Conservation (phyloP, 208 protist species). For the Leishmania guyanensis region DNA sequence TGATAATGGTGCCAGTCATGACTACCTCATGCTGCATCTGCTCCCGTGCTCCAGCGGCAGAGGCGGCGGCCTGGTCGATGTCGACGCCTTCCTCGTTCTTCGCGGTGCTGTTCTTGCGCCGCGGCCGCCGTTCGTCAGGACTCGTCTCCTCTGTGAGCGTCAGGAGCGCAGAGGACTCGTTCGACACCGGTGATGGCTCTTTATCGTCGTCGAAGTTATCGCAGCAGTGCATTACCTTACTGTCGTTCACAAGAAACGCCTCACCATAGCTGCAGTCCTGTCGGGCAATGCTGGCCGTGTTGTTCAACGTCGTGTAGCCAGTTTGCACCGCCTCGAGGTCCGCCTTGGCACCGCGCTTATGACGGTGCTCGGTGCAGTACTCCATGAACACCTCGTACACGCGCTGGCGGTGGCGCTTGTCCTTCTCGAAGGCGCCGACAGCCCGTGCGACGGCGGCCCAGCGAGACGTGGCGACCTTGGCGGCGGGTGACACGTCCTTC, state of each 20-base stretch:
- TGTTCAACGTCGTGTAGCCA: background rate
- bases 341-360: slow-evolving; percentile 10
- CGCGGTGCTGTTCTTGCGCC: background rate
- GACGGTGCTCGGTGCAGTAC: slow-evolving; percentile 62
- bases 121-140: background rate
- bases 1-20: slow-evolving; percentile 36
- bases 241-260: slow-evolving; percentile 18
- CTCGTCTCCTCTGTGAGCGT: background rate
- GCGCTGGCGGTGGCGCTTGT: slow-evolving; percentile 70
- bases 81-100: background rate
- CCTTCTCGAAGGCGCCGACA: slow-evolving; percentile 68
- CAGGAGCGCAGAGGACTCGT: background rate
- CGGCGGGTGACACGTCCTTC: slow-evolving; percentile 42
- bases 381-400: slow-evolving; percentile 82
- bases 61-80: background rate
- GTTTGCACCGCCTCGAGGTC: background rate
- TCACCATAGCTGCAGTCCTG: slow-evolving; percentile 16
- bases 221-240: background rate
- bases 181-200: background rate
- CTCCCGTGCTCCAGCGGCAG: background rate
- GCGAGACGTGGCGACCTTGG: slow-evolving; percentile 65
- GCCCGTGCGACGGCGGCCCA: slow-evolving; percentile 73
- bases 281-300: background rate
- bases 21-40: background rate
- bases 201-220: background rate